phyloP scores from a whole-genome alignment of 495 filamentous ascomycete genomes.

The Lophiostoma macrostomum region DNA sequence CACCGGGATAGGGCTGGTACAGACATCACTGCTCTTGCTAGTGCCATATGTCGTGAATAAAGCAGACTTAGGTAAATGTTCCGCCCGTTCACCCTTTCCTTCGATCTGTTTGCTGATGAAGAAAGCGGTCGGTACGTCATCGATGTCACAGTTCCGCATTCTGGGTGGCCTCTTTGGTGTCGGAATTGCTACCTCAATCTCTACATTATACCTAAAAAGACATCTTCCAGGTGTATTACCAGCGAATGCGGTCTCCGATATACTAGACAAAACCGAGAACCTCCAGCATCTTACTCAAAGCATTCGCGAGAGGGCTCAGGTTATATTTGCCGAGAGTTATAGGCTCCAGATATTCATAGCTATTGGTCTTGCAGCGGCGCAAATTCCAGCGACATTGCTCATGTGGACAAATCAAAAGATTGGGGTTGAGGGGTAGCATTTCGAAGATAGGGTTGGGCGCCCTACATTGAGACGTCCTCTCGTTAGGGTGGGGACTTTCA shows the following conservation, averaged over 20 bases:
- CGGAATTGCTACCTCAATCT: background rate
- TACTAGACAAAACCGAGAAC: constrained; percentile 5
- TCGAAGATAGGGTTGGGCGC: no score
- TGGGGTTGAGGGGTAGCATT: no score
- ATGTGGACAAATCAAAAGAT: constrained; percentile 19
- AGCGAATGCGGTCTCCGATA: background rate
- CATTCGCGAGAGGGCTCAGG: background rate
- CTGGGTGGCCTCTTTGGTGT: constrained; percentile 7
- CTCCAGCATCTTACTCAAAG: background rate
- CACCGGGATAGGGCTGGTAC: constrained; percentile 4
- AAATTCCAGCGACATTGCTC: background rate
- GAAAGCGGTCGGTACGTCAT: constrained; percentile 1
- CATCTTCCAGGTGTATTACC: background rate
- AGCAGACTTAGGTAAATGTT: constrained; percentile 7
- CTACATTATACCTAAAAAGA: background rate
- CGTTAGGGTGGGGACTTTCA: no score
- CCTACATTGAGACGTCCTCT: no score
- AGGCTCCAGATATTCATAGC: constrained; percentile 2
- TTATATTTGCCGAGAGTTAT: background rate
- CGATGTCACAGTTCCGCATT: constrained; percentile 10
- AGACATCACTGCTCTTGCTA: background rate
- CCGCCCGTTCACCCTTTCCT: background rate
- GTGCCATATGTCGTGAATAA: constrained; percentile 3
- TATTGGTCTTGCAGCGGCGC: constrained; percentile 20
- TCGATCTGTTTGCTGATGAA: background rate